Evolutionary conservation across 176 grass and related monocot genomes (phyloP).

Genomic region (Lolium multiflorum): DNA sequence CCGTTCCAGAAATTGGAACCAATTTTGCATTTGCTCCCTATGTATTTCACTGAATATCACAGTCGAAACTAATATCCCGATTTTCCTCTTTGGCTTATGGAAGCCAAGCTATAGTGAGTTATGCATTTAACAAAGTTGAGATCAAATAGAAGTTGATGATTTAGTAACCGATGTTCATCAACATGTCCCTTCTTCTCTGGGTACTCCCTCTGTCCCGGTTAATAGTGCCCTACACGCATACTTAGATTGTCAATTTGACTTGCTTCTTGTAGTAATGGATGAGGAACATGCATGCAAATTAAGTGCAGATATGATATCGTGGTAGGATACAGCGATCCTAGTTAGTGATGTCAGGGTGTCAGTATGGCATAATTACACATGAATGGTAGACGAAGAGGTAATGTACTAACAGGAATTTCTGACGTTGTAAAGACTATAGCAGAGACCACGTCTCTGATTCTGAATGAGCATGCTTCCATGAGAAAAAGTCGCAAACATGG

Average conservation of each 20-base stretch:
- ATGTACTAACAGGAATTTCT: background rate
- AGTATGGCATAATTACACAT: background rate
- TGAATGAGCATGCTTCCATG: background rate
- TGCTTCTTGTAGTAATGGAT: background rate
- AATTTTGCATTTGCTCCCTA: background rate
- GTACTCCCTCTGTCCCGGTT: too few species aligned
- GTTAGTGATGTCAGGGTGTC: background rate
- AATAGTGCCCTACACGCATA: too few species aligned
- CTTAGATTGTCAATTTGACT: too few species aligned
- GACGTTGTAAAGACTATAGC: background rate
- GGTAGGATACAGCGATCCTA: background rate
- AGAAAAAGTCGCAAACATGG: constrained; percentile 1
- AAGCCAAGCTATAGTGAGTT: background rate
- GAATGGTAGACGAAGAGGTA: background rate
- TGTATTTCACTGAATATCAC: background rate
- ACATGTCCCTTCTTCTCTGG: background rate
- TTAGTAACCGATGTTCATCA: constrained; percentile 15
- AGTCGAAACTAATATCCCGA: background rate
- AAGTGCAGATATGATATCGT: background rate
- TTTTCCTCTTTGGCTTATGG: background rate
- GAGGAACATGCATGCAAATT: background rate
- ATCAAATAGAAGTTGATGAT: background rate
- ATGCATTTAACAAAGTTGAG: background rate
- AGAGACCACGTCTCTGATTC: background rate
- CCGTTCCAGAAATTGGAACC: background rate